A percentile compares a stretch with the other conserved stretches of the same genome.
These are phyloP conservation scores for Ulota crispa DNA, from an alignment of 225 moss, liverwort and hornwort species.

Conservation along the genomic window DNA sequence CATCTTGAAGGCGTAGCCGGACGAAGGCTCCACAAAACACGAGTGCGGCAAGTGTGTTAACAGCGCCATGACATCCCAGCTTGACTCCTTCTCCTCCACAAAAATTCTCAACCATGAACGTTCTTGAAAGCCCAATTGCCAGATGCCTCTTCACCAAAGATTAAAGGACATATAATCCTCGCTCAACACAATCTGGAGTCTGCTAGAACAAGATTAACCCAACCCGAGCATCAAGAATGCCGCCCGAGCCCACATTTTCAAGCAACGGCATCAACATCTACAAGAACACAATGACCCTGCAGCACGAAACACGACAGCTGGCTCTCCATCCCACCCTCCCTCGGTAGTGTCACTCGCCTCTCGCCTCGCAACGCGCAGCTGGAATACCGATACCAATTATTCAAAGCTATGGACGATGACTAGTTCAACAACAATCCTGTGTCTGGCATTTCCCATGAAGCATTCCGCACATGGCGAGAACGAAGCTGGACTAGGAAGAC, in stretches of 20 bases:
- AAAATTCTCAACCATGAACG: not conserved
- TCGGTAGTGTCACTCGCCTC: not conserved
- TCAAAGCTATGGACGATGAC: slow-evolving; percentile 18
- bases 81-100: not conserved
- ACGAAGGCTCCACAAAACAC: slow-evolving; percentile 32
- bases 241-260: slow-evolving; percentile 15
- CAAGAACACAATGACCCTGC: not conserved
- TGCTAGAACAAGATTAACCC: not conserved
- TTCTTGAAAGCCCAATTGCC: not conserved
- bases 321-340: not conserved
- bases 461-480: not conserved
- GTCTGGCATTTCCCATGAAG: not conserved
- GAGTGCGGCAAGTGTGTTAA: slow-evolving; percentile 7
- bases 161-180: not conserved
- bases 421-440: slow-evolving; percentile 1
- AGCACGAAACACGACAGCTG: not conserved
- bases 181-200: not conserved
- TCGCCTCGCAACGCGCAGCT: not conserved
- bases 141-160: not conserved
- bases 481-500: not conserved
- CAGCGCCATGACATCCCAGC: slow-evolving; percentile 19
- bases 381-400: not conserved
- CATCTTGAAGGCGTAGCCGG: slow-evolving; percentile 30
- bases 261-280: not conserved
- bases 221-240: slow-evolving; percentile 1